phyloP scores from a whole-genome alignment of 768 basidiomycete genomes.

The Neoboletus brunneissimus region DNA sequence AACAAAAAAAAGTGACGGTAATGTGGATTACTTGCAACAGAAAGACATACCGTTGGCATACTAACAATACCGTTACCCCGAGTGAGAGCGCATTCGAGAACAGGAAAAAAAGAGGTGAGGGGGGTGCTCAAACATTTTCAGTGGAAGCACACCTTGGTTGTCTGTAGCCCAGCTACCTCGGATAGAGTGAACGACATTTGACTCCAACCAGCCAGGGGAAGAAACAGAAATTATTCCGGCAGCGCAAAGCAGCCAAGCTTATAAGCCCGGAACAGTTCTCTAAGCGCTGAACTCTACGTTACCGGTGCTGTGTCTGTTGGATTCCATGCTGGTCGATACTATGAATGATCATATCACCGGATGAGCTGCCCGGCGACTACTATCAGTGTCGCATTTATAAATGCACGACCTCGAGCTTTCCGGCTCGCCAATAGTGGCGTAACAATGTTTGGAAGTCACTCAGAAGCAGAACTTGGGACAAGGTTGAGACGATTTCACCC shows the following conservation, averaged over 20 bases:
- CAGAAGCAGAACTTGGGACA: too few species aligned
- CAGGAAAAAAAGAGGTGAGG: neutral
- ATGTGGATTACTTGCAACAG: neutral
- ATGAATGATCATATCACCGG: too few species aligned
- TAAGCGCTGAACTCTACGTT: neutral
- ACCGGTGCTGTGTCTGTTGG: neutral
- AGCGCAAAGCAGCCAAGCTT: neutral
- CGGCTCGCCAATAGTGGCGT: too few species aligned
- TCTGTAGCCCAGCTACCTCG: slow-evolving; percentile 12
- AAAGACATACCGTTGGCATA: slow-evolving; percentile 13
- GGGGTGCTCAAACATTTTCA: neutral
- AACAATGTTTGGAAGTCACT: too few species aligned
- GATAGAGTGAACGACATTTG: neutral
- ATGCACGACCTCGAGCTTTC: too few species aligned
- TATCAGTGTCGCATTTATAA: too few species aligned
- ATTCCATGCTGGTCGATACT: neutral
- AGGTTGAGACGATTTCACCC: too few species aligned
- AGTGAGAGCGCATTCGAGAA: neutral
- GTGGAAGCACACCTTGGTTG: slow-evolving; percentile 8
- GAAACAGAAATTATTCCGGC: neutral
- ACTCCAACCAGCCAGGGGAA: neutral
- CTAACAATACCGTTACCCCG: neutral
- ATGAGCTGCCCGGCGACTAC: too few species aligned
- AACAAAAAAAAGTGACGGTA: neutral
- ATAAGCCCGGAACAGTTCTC: neutral